Evolutionary conservation across 441 rosid species (phyloP).

Genomic region (Pelargonium cotyledonis): DNA sequence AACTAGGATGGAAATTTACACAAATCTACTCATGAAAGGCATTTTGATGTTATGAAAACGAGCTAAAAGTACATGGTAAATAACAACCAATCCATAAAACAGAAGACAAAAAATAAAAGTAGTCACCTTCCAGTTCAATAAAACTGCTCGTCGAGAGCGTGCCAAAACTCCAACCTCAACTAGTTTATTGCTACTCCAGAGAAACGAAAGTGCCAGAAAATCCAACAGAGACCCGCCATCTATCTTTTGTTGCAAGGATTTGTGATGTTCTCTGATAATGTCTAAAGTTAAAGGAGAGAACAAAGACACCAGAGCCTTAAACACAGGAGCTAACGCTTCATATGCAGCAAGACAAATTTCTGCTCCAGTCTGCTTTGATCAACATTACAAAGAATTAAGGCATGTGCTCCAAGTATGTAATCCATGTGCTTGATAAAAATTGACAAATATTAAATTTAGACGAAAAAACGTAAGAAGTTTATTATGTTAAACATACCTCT

Average conservation of each 20-base stretch:
- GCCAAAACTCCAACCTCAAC: slow-evolving; percentile 62
- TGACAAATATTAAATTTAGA: background rate
- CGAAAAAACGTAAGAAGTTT: background rate
- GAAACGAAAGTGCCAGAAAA: slow-evolving; percentile 55
- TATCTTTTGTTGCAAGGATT: slow-evolving; percentile 25
- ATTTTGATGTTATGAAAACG: slow-evolving; percentile 7
- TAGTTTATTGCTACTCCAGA: slow-evolving; percentile 64
- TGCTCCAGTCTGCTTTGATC: slow-evolving; percentile 52
- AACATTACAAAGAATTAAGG: slow-evolving; percentile 27
- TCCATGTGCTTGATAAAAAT: slow-evolving; percentile 12
- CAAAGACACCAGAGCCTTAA: slow-evolving; percentile 44
- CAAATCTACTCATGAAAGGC: background rate
- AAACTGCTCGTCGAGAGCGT: slow-evolving; percentile 68
- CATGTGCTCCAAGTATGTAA: slow-evolving; percentile 3
- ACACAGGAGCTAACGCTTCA: slow-evolving; percentile 62
- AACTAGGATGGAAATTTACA: background rate
- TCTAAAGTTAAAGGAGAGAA: slow-evolving; percentile 48
- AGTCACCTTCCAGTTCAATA: slow-evolving; percentile 84
- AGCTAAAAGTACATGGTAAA: slow-evolving; percentile 1
- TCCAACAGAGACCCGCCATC: slow-evolving; percentile 52
- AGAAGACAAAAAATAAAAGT: background rate
- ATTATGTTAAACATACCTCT: slow-evolving; percentile 46
- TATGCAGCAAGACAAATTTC: slow-evolving; percentile 74
- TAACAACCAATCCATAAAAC: background rate
- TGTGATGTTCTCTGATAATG: slow-evolving; percentile 39